Percentiles rank a stretch among this genome's conserved stretches.
Evolutionary conservation across 106 monocot genomes (phyloP).

Genomic region (Posidonia australis): DNA sequence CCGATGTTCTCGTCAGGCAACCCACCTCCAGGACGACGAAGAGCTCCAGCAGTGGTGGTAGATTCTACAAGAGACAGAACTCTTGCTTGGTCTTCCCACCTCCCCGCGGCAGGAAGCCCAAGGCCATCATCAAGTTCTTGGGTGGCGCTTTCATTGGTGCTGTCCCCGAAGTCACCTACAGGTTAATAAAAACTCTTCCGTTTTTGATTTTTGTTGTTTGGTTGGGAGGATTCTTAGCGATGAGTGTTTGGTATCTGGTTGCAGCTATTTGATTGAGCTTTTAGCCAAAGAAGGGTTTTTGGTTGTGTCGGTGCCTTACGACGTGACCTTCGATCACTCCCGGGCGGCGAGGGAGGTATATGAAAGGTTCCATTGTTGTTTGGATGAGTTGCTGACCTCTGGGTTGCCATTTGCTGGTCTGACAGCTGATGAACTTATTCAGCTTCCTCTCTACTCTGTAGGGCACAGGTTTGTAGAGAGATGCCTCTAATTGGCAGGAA

Average conservation of each 20-base stretch:
- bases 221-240: neutral
- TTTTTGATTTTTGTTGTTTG: neutral
- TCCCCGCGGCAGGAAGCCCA: constrained; percentile 36
- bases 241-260: neutral
- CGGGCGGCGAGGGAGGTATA: constrained; percentile 52
- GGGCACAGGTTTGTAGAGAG: constrained; percentile 63
- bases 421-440: constrained; percentile 24
- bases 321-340: constrained; percentile 84
- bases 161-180: constrained; percentile 77
- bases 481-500: too few species aligned
- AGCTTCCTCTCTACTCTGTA: constrained; percentile 76
- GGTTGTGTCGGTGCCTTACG: constrained; percentile 76
- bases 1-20: too few species aligned
- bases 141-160: constrained; percentile 92
- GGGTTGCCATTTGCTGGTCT: constrained; percentile 46
- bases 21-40: neutral
- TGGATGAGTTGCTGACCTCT: constrained; percentile 26
- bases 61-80: constrained; percentile 29
- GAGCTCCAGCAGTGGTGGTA: neutral
- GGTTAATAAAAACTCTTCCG: constrained; percentile 11
- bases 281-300: constrained; percentile 77
- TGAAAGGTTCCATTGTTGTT: constrained; percentile 62
- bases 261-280: constrained; percentile 68
- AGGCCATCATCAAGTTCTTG: constrained; percentile 63
- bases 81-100: constrained; percentile 79